Conservation (phyloP, 345 rosid species). For the Salix arbutifolia region DNA sequence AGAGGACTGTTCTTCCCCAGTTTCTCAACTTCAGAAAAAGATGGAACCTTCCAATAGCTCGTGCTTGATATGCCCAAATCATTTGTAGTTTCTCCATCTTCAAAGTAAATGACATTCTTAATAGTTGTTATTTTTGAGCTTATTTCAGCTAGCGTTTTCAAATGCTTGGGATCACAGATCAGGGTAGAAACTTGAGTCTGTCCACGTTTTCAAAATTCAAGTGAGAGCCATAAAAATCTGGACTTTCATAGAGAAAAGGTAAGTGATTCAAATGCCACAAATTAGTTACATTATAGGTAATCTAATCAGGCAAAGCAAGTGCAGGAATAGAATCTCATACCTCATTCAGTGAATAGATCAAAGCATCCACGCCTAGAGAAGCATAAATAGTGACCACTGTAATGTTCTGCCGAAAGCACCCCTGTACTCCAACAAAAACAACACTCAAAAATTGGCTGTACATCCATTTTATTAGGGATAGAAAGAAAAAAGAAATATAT, state of each 20-base stretch:
- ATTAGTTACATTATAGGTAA: background rate
- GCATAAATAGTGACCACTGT: conserved; percentile 88
- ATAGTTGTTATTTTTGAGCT: conserved; percentile 49
- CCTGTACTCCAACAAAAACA: conserved; percentile 43
- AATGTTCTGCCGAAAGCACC: conserved; percentile 71
- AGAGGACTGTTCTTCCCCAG: conserved; percentile 53
- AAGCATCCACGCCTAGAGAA: conserved; percentile 86
- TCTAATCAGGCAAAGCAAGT: conserved; percentile 6
- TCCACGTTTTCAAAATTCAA: conserved; percentile 20
- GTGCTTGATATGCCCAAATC: conserved; percentile 30
- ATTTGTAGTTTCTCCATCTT: conserved; percentile 45
- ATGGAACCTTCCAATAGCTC: conserved; percentile 49
- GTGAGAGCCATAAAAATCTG: conserved; percentile 1
- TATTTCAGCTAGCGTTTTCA: conserved; percentile 62
- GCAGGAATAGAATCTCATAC: conserved; percentile 27
- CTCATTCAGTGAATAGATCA: conserved; percentile 81
- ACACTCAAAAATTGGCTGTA: background rate
- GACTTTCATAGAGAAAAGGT: background rate
- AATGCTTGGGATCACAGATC: conserved; percentile 71
- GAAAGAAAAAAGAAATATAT: background rate
- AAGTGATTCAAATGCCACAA: background rate
- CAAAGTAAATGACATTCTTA: conserved; percentile 68
- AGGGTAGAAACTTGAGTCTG: conserved; percentile 83
- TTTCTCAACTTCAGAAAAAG: conserved; percentile 74
- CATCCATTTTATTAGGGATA: background rate